phyloP scores from a whole-genome alignment of 2,329 filamentous ascomycete genomes.

The Paecilomyces sp. region DNA sequence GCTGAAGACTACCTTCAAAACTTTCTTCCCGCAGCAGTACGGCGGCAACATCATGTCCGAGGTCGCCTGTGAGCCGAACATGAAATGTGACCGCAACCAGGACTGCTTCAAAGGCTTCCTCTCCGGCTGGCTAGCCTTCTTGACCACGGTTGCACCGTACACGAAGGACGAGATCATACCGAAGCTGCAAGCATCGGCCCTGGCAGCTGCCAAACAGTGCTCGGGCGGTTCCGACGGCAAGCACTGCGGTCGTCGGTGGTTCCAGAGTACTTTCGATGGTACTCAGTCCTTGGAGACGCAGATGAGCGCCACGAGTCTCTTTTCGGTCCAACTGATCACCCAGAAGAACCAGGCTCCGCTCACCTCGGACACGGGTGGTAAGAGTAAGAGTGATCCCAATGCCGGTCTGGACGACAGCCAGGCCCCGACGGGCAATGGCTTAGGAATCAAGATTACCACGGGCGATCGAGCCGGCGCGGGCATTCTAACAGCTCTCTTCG shows the following conservation, averaged over 20 bases:
- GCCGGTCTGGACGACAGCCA: slow-evolving; percentile 21
- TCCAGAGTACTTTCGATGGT: slow-evolving; percentile 28
- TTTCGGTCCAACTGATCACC: slow-evolving; percentile 22
- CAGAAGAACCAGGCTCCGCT: slow-evolving; percentile 29
- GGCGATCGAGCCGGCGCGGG: slow-evolving; percentile 7
- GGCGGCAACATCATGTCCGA: slow-evolving; percentile 56
- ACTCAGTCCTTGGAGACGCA: slow-evolving; percentile 32
- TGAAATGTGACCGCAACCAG: slow-evolving; percentile 65
- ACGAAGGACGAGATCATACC: slow-evolving; percentile 50
- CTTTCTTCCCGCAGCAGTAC: slow-evolving; percentile 46
- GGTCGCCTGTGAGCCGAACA: slow-evolving; percentile 56
- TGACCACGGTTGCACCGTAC: slow-evolving; percentile 56
- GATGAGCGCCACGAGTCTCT: slow-evolving; percentile 33
- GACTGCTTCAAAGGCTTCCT: slow-evolving; percentile 66
- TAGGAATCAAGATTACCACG: slow-evolving; percentile 2
- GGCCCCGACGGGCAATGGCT: background rate
- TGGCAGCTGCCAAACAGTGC: slow-evolving; percentile 57
- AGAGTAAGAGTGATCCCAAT: slow-evolving; percentile 41
- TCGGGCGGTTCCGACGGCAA: slow-evolving; percentile 49
- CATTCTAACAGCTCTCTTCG: slow-evolving; percentile 10
- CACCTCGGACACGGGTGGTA: slow-evolving; percentile 51
- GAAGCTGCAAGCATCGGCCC: slow-evolving; percentile 51
- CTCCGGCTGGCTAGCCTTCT: slow-evolving; percentile 58
- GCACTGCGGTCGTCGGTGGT: slow-evolving; percentile 48
- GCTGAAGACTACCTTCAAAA: slow-evolving; percentile 40